Evolutionary conservation across 805 yeast species (phyloP).

Genomic region (Diddensiella caesifluorescens): DNA sequence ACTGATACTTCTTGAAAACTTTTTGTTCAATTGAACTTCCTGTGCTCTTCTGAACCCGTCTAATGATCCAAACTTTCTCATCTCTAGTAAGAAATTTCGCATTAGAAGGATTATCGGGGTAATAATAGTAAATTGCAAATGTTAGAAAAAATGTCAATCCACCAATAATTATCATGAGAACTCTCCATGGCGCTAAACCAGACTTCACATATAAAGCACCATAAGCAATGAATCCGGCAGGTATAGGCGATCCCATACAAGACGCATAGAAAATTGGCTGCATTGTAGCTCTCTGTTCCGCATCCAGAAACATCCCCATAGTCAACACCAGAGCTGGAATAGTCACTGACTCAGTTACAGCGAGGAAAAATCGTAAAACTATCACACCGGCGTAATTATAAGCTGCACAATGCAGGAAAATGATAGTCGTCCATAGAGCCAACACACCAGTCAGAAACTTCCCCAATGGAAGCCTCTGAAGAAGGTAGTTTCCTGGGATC

Average conservation of each 20-base stretch:
- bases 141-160: slow-evolving; percentile 41
- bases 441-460: slow-evolving; percentile 23
- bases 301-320: slow-evolving; percentile 58
- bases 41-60: slow-evolving; percentile 38
- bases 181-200: slow-evolving; percentile 40
- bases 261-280: slow-evolving; percentile 40
- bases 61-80: slow-evolving; percentile 49
- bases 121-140: slow-evolving; percentile 43
- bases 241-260: slow-evolving; percentile 30
- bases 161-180: slow-evolving; percentile 46
- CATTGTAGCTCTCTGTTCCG: slow-evolving; percentile 38
- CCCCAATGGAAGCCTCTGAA: slow-evolving; percentile 41
- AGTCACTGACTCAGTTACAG: slow-evolving; percentile 45
- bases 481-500: slow-evolving; percentile 38
- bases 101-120: slow-evolving; percentile 54
- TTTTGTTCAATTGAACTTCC: slow-evolving; percentile 42
- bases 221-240: slow-evolving; percentile 37
- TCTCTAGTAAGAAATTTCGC: slow-evolving; percentile 43
- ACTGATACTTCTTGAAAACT: slow-evolving; percentile 42
- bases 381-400: slow-evolving; percentile 40
- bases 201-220: slow-evolving; percentile 34
- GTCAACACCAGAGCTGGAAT: slow-evolving; percentile 48
- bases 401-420: slow-evolving; percentile 35
- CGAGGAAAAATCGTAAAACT: slow-evolving; percentile 41
- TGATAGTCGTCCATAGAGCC: slow-evolving; percentile 42